Base-by-base conservation (phyloP, 2,329 filamentous ascomycete species). In the Calonectria fujianensis region DNA sequence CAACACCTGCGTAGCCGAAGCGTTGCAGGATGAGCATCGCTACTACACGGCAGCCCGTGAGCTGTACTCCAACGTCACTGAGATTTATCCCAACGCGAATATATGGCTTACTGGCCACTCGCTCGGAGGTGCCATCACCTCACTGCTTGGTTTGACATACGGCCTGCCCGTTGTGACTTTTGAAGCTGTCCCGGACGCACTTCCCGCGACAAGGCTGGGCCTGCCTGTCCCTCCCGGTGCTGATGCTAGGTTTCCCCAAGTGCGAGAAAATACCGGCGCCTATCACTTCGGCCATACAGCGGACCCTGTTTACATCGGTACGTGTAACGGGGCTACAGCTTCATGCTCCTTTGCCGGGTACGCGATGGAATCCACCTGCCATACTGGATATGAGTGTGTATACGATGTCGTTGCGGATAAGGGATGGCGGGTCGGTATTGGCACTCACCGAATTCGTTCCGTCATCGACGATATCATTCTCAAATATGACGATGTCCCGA, bases 251-350 rank as follows among this genome's bases (percentile, higher is more conserved):
- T 89, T 91, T 39, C 93, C 95, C 37, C 95, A 97, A 81, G 89
- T 91, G 48, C 89, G 95, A 52, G 86, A 91, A 73, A 90, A 92
- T 80, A 97, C 95, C 0, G 96, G 95, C 16, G 90, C 94, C 0
- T 97, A 93, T 82, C 97, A 99, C 84, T 96, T 98, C 83, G 97
- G 97, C 5, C 96, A 98, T 82, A 98, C 96, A 0, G 97, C 97
- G 0, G 97, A 99, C 84, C 97, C 97, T 0, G 93, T 99, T 41
- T 99, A 94, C 82, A 96, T 98, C 87, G 97, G 97, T 39, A 95
- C 93, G 0, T 98, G 97, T 86, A 98, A 98, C 81, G 95, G 94
- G 39, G 95, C 95, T 3, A 96, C 95, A 2, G 96, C 96, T 3
- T 93, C 94, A 14, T 98, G 97, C 84, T 97, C 96, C 0, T 93